Conservation (phyloP, 352 stramenopile genomes). For the Phytophthora citrophthora region DNA sequence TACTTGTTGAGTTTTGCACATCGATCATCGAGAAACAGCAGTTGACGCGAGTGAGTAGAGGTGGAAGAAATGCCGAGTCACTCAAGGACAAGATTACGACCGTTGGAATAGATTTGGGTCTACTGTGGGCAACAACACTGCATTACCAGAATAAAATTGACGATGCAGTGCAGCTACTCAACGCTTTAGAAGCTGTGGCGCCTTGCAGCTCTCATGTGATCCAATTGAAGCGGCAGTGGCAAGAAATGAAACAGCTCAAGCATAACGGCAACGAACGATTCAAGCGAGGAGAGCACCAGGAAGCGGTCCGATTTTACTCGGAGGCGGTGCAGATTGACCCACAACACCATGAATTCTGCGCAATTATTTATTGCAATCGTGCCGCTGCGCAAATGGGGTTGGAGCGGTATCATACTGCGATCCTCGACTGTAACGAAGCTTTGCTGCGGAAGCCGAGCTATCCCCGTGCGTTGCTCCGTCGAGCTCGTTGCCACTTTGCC, state of each 20-base stretch:
- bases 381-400: constrained; percentile 82
- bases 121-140: constrained; percentile 62
- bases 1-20: constrained; percentile 58
- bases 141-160: constrained; percentile 80
- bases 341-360: constrained; percentile 75
- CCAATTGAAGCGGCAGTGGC: constrained; percentile 66
- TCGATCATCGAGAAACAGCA: constrained; percentile 64
- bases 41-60: constrained; percentile 8
- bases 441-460: constrained; percentile 69
- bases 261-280: constrained; percentile 74
- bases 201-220: constrained; percentile 79
- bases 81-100: constrained; percentile 42
- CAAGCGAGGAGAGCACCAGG: constrained; percentile 57
- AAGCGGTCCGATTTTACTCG: constrained; percentile 65
- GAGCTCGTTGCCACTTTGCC: constrained; percentile 72
- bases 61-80: constrained; percentile 11
- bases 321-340: constrained; percentile 71
- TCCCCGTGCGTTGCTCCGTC: constrained; percentile 60
- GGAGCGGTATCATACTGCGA: constrained; percentile 63
- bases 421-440: constrained; percentile 80
- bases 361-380: constrained; percentile 84
- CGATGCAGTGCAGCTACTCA: constrained; percentile 59
- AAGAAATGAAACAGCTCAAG: constrained; percentile 75
- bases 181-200: constrained; percentile 63
- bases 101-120: constrained; percentile 68